A percentile compares a stretch with the other conserved stretches of the same genome.
Conservation (phyloP, 139 green algal genomes). For the Chlamydomonas urium region DNA sequence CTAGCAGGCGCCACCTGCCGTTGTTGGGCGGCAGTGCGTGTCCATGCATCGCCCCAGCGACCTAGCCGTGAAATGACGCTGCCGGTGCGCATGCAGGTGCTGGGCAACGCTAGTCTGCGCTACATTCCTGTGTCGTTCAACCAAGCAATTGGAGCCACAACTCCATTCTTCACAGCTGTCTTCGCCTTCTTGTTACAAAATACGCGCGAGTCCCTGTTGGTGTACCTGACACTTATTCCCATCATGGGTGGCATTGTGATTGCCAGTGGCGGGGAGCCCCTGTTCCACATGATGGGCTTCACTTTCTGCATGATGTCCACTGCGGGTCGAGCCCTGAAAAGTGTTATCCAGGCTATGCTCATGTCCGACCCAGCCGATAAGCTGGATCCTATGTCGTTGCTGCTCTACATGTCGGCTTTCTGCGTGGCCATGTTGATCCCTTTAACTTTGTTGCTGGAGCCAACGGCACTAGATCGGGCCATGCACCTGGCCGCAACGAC, state of each 20-base stretch:
- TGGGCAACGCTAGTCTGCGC: slow-evolving; percentile 83
- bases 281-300: slow-evolving; percentile 85
- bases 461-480: slow-evolving; percentile 12
- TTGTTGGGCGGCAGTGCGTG: slow-evolving; percentile 87
- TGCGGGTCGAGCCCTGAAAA: slow-evolving; percentile 61
- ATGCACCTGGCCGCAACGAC: background rate
- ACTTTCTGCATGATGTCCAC: slow-evolving; percentile 67
- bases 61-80: slow-evolving; percentile 43
- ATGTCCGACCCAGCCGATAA: slow-evolving; percentile 66
- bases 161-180: slow-evolving; percentile 89
- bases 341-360: slow-evolving; percentile 65
- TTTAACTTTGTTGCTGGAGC: slow-evolving; percentile 67
- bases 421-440: slow-evolving; percentile 62
- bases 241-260: slow-evolving; percentile 87
- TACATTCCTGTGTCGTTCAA: slow-evolving; percentile 89
- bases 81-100: too few species aligned
- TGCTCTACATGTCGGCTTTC: slow-evolving; percentile 85
- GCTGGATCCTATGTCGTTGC: slow-evolving; percentile 84
- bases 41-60: slow-evolving; percentile 93
- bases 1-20: slow-evolving; percentile 79
- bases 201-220: slow-evolving; percentile 53
- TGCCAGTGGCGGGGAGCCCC: slow-evolving; percentile 77
- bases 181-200: slow-evolving; percentile 60
- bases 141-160: slow-evolving; percentile 82
- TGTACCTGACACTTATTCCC: slow-evolving; percentile 82